Conservation (phyloP, 2,329 filamentous ascomycete genomes). For the Fusarium penzigii region DNA sequence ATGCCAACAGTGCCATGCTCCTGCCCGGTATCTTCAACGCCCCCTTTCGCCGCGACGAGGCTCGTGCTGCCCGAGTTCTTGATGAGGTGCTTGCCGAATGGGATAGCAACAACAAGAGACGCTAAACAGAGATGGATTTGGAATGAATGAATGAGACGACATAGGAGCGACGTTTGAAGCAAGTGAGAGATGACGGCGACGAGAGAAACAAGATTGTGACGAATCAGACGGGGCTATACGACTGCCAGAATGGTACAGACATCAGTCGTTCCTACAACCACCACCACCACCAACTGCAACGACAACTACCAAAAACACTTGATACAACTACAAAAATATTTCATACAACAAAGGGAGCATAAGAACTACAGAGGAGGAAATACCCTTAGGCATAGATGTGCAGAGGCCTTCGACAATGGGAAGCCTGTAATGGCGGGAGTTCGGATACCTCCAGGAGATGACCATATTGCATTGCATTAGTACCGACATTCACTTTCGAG, state of each 20-base stretch:
- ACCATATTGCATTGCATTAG: slow-evolving; percentile 13
- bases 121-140: slow-evolving; percentile 32
- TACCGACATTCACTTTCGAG: slow-evolving; percentile 27
- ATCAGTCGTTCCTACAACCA: neutral
- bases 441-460: slow-evolving; percentile 1
- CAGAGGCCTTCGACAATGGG: neutral
- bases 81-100: slow-evolving; percentile 52
- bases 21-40: slow-evolving; percentile 65
- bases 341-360: slow-evolving; percentile 2
- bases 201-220: neutral
- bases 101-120: slow-evolving; percentile 49
- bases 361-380: slow-evolving; percentile 17
- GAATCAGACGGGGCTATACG: neutral
- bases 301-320: too few relatives aligned
- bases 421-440: slow-evolving; percentile 23
- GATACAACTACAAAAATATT: neutral
- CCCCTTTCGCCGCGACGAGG: slow-evolving; percentile 60
- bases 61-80: slow-evolving; percentile 54
- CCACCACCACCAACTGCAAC: too few relatives aligned
- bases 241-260: neutral
- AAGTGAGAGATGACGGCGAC: neutral
- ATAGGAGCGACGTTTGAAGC: too few relatives aligned
- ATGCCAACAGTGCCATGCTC: slow-evolving; percentile 71
- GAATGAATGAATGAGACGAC: neutral
- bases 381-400: slow-evolving; percentile 10